Base-by-base conservation (phyloP, 495 filamentous ascomycete species). In the Penicillium angulare region DNA sequence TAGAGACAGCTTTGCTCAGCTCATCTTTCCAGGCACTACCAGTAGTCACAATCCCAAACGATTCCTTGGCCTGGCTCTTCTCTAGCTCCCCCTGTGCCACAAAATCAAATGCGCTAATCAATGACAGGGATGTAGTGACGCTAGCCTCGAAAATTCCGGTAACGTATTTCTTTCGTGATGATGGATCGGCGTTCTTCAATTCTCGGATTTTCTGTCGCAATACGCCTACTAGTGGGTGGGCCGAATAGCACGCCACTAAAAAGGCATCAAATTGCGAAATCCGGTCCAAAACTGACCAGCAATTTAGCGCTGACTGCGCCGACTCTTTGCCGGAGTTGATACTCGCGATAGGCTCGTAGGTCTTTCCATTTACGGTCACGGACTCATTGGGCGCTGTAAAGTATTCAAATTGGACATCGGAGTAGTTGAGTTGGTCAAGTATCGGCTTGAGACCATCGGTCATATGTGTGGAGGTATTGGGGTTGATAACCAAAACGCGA, bases 91-190 rank as follows among this genome's bases (percentile, higher is more conserved):
- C 64, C 21, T 29, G 24, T 21, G 61, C 22, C 66, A 71, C 47
- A 27, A 65, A 57, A 20, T 56, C 32, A 41, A 75, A 77, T 5
- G 63, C 69, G 46, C 74, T 73, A 65, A 80, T 56, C 41, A 74
- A 53, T 2, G 63, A 70, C 16, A 86, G 66, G 2, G 83, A 79
- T 0, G 83, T 73, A 2, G 78, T 68, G 4, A 95, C 65, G 52
- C 84, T 86, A 2, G 89, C 86, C 67, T 96, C 92, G 58, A 97
- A 91, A 43, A 97, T 97, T 4, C 92, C 93, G 0, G 86, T 84
- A 3, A 92, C 86, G 12, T 79, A 78, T 50, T 78, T 81, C 27
- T 63, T 65, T 45, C 49, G 53, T 7, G 51, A 27, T n/a, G 49
- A 5, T 1, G 52, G 23, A 42, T 15, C 58, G 48, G 39, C 29